Percentiles rank a stretch among this genome's conserved stretches.
phyloP scores from a whole-genome alignment of 1,284 basidiomycete species.

The Ceratobasidium papillatum region DNA sequence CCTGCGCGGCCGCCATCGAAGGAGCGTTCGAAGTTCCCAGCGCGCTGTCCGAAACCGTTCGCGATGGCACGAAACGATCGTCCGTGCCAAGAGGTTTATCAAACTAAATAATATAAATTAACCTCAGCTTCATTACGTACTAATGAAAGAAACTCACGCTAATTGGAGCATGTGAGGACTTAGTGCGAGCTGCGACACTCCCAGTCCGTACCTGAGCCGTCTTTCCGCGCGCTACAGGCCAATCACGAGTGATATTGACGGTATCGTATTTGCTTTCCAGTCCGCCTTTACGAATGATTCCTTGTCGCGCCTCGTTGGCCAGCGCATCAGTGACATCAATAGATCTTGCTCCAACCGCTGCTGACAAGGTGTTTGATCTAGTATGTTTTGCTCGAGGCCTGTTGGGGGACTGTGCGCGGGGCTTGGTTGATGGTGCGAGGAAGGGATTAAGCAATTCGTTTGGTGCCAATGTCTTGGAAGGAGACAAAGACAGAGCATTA shows the following conservation, averaged over 20 bases:
- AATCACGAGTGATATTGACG: constrained; percentile 55
- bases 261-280: constrained; percentile 78
- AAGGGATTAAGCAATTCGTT: constrained; percentile 39
- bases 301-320: constrained; percentile 67
- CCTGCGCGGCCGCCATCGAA: constrained; percentile 42
- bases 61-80: constrained; percentile 78
- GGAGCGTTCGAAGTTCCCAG: constrained; percentile 68
- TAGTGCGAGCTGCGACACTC: constrained; percentile 32
- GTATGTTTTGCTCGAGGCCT: constrained; percentile 20
- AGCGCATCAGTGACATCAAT: constrained; percentile 64
- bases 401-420: constrained; percentile 27
- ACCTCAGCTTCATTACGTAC: constrained; percentile 13
- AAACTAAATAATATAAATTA: constrained; percentile 23
- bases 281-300: constrained; percentile 76
- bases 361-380: constrained; percentile 34
- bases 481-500: constrained; percentile 42
- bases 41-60: constrained; percentile 61
- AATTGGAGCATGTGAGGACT: constrained; percentile 32
- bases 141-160: not conserved
- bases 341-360: constrained; percentile 46
- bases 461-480: constrained; percentile 35
- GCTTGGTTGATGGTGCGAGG: constrained; percentile 39
- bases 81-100: constrained; percentile 58
- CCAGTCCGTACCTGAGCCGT: constrained; percentile 31
- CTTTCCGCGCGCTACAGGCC: constrained; percentile 37